Percentiles rank a stretch among this genome's conserved stretches.
phyloP scores from a whole-genome alignment of 495 filamentous ascomycete species.

The Podospora comata region DNA sequence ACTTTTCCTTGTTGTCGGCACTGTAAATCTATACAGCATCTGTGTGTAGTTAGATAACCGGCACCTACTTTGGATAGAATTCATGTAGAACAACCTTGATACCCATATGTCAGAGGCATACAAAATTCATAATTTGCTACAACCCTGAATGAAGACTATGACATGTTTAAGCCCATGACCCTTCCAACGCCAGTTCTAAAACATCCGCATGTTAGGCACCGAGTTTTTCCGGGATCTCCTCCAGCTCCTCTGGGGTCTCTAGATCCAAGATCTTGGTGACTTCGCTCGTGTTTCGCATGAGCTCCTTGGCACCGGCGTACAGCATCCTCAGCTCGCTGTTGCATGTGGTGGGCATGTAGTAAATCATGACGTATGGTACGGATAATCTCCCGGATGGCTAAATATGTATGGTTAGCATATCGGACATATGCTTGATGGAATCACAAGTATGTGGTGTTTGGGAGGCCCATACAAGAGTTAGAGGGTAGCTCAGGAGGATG shows the following conservation, averaged over 20 bases:
- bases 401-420: neutral
- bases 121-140: neutral
- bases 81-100: neutral
- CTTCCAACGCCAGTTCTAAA: neutral
- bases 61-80: neutral
- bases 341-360: slow-evolving; percentile 86
- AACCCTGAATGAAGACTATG: neutral
- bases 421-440: neutral
- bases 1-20: neutral
- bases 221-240: slow-evolving; percentile 67
- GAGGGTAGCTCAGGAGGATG: slow-evolving; percentile 82
- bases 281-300: slow-evolving; percentile 88
- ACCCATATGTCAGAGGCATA: neutral
- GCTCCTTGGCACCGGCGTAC: slow-evolving; percentile 91
- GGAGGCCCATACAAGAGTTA: slow-evolving; percentile 64
- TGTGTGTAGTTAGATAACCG: neutral
- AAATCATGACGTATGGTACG: slow-evolving; percentile 84
- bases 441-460: neutral
- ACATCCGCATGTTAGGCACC: slow-evolving; percentile 31
- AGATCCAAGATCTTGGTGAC: slow-evolving; percentile 79
- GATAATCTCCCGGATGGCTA: slow-evolving; percentile 47
- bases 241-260: slow-evolving; percentile 70
- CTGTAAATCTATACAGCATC: too few species aligned
- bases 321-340: slow-evolving; percentile 82
- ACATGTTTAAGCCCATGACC: neutral